Conservation (phyloP, 164 flowering plant genomes). For the Tinospora cordifolia region DNA sequence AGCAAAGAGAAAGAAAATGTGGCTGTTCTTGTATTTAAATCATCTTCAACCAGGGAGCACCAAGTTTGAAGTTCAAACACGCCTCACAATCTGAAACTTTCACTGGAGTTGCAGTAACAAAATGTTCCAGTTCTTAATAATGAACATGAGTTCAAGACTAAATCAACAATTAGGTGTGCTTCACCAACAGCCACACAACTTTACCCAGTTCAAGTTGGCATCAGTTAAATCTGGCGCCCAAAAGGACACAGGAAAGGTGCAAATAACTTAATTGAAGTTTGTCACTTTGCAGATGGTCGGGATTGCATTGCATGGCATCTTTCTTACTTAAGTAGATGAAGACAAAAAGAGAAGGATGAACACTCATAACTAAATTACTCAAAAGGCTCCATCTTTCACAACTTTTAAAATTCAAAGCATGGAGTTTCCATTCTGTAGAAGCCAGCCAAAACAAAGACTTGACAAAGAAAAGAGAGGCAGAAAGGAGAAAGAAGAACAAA, state of each 20-base stretch:
- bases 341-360: background rate
- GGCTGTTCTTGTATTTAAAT: background rate
- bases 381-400: background rate
- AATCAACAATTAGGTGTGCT: background rate
- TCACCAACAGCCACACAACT: background rate
- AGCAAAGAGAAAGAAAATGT: background rate
- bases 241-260: background rate
- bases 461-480: background rate
- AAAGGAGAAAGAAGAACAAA: conserved; percentile 10
- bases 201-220: background rate
- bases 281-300: background rate
- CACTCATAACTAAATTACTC: background rate
- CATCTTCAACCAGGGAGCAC: background rate
- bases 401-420: conserved; percentile 6
- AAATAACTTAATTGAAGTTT: background rate
- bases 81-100: background rate
- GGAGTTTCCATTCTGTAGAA: conserved; percentile 7
- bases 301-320: background rate
- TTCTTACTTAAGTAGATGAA: background rate
- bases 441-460: background rate
- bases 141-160: background rate
- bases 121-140: background rate
- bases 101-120: background rate
- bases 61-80: background rate
- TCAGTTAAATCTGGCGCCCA: background rate